Conservation (phyloP, 805 yeast species). For the Candida ponderosae region DNA sequence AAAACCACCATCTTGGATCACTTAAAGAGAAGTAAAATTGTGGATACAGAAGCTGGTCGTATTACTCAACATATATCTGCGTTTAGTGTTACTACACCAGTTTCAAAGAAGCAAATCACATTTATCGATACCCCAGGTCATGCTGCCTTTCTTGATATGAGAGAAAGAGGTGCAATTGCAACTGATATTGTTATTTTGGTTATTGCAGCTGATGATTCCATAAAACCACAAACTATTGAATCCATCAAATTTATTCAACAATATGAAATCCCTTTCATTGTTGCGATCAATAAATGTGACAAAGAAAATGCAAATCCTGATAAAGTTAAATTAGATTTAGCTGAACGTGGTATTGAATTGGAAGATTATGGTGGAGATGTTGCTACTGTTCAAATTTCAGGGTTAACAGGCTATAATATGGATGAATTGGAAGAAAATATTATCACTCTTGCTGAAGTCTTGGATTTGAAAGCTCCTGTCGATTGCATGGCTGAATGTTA, state of each 20-base stretch:
- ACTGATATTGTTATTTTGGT: slow-evolving; percentile 91
- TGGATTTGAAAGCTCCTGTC: slow-evolving; percentile 63
- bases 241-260: slow-evolving; percentile 89
- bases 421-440: slow-evolving; percentile 86
- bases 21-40: slow-evolving; percentile 78
- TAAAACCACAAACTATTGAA: slow-evolving; percentile 95
- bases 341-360: slow-evolving; percentile 69
- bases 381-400: slow-evolving; percentile 82
- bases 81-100: slow-evolving; percentile 75
- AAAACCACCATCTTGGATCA: slow-evolving; percentile 90
- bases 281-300: slow-evolving; percentile 91
- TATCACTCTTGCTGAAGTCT: slow-evolving; percentile 73
- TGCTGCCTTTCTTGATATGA: slow-evolving; percentile 92
- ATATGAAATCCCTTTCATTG: slow-evolving; percentile 76
- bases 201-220: slow-evolving; percentile 96
- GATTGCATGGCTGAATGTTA: slow-evolving; percentile 59
- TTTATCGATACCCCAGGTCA: slow-evolving; percentile 98
- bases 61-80: slow-evolving; percentile 99
- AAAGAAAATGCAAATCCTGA: slow-evolving; percentile 69
- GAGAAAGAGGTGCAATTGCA: slow-evolving; percentile 91
- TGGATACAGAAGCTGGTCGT: slow-evolving; percentile 85
- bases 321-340: slow-evolving; percentile 69
- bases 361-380: slow-evolving; percentile 96
- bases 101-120: slow-evolving; percentile 69
- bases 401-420: slow-evolving; percentile 85